Base-by-base conservation (phyloP, 2,329 filamentous ascomycete species). In the Colletotrichum sidae region DNA sequence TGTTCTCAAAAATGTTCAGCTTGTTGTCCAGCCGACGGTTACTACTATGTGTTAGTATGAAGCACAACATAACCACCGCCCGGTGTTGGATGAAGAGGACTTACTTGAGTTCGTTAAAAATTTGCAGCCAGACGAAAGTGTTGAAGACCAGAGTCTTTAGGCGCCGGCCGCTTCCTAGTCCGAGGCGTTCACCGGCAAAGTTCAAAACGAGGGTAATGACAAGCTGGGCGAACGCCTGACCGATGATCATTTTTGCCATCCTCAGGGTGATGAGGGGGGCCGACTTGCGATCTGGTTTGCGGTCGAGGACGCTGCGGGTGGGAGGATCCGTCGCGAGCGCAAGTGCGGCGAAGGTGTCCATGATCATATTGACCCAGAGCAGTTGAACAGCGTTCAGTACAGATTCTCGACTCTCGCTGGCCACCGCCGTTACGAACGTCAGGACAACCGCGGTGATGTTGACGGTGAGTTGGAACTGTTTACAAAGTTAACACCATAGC, bases 101-200 rank as follows among this genome's bases (percentile, higher is more conserved):
- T 2, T 67, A 67, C 64, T 67, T 67, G 34, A 67, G 49, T 51
- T 89, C 41, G 89, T 92, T 55, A 51, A 67, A 68, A 68, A 96
- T 92, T 70, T 95, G 92, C 90, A 95, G 93, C 91, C 92, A 94
- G 49, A 94, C 91, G 70, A 94, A 95, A 0, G 90, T 92, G 78
- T 95, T 96, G 83, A 95, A 94, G 6, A 95, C 89, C 10, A 95
- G 81, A 1, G 92, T 93, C 60, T 87, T 78, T 58, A 91, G 76
- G 91, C 89, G 39, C 15, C 44, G 25, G 25, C n/a, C 60, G 86
- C 55, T n/a, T 38, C 33, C 6, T 59, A 64, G 4, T 37, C 60
- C 35, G 59, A 35, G 1, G 56, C 41, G 11, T 42, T 45, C 15
- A 9, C 57, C 66, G 12, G 66, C 66, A 42, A 65, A 67, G 38